Conservation (phyloP, 1,284 basidiomycete species). For the Veloboletus limbatus region DNA sequence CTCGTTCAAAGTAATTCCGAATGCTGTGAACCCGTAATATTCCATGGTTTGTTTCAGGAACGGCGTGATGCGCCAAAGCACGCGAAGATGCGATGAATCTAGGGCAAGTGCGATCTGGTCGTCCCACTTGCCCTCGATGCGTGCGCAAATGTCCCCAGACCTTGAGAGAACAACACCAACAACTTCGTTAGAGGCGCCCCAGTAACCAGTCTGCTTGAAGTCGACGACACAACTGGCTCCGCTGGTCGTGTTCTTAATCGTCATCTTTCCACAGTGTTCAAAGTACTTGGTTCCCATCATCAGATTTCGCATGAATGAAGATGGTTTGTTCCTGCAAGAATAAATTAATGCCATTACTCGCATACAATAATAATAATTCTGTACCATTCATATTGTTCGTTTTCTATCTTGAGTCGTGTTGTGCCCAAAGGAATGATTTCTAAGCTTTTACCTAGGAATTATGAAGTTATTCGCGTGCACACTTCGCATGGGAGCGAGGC, state of each 20-base stretch:
- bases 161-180: slow-evolving; percentile 57
- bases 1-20: slow-evolving; percentile 81
- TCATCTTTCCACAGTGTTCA: slow-evolving; percentile 76
- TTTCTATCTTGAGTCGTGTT: slow-evolving; percentile 60
- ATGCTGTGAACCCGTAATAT: slow-evolving; percentile 82
- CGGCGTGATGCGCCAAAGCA: slow-evolving; percentile 72
- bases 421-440: slow-evolving; percentile 79
- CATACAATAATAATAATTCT: slow-evolving; percentile 7
- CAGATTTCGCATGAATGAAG: slow-evolving; percentile 85
- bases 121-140: slow-evolving; percentile 83
- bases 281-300: slow-evolving; percentile 90
- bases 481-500: slow-evolving; percentile 14
- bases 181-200: slow-evolving; percentile 75
- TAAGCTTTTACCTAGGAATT: slow-evolving; percentile 68
- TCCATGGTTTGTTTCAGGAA: slow-evolving; percentile 73
- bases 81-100: slow-evolving; percentile 64
- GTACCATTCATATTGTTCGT: slow-evolving; percentile 69
- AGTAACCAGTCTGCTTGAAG: slow-evolving; percentile 84
- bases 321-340: slow-evolving; percentile 70
- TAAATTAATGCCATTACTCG: slow-evolving; percentile 3
- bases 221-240: slow-evolving; percentile 64
- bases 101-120: slow-evolving; percentile 67
- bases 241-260: slow-evolving; percentile 60
- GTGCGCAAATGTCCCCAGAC: slow-evolving; percentile 52
- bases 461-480: slow-evolving; percentile 14